Evolutionary conservation across 306 rosid genomes (phyloP), one percentile per base, ranked within the genome.

Genomic region (Lathyrus tuberosus): DNA sequence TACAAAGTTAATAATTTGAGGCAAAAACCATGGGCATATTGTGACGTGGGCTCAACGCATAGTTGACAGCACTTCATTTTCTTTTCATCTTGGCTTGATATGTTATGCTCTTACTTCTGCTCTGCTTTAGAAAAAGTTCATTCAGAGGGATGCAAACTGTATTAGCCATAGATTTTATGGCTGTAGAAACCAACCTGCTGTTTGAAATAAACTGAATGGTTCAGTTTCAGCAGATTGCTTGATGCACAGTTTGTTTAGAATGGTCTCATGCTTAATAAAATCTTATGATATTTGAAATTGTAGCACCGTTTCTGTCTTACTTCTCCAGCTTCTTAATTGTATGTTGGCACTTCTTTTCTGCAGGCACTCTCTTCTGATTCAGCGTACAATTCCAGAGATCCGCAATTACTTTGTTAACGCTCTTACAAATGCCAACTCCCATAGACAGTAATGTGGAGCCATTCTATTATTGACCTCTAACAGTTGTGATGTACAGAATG

Each of bases 361-460:
- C 92, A 94, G 99, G 92, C 90, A 88, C 72, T 40, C 87, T 68
- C 85, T 82, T 72, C 86, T 91, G 81, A 84, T 91, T 70, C 86
- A 80, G 75, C 88, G 89, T 6, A 86, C 87, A 83, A 76, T 79
- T 69, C 89, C 96, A 14, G 97, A 94, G 86, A 91, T 91, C 69
- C 84, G 95, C 54, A 69, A 40, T 67, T 91, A 91, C 86, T 88
- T 94, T 71, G 86, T 85, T 8, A 91, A 87, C 78, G 87, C 90
- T 48, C 91, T 94, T 79, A 78, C 91, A 6, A 94, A 84, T 84
- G 86, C 71, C 81, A 91, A 86, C 88, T 60, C 80, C 62, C 83
- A 72, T 71, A 81, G 88, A 83, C 83, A 54, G 54, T 94, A 94
- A 85, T 46, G 62, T 44, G 76, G 75, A 7, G 74, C 70, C 75